These are phyloP conservation scores for Clausena lansium DNA, from an alignment of 345 rosid species.

Conservation along the genomic window DNA sequence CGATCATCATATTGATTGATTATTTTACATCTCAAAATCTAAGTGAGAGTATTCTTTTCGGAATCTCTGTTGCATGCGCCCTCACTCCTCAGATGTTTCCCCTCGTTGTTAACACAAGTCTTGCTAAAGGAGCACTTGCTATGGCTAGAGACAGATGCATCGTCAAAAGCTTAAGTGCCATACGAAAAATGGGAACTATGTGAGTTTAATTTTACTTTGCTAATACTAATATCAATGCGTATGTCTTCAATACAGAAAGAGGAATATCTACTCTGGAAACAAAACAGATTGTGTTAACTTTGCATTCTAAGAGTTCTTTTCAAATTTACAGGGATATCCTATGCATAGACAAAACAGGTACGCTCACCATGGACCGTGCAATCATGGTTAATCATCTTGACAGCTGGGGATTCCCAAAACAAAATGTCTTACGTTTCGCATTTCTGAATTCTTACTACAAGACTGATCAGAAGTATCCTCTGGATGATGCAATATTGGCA, in stretches of 20 bases:
- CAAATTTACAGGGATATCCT: conserved; percentile 48
- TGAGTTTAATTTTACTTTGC: conserved; percentile 28
- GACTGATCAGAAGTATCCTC: conserved; percentile 74
- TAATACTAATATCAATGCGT: not conserved
- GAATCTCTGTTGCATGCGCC: conserved; percentile 65
- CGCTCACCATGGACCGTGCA: conserved; percentile 68
- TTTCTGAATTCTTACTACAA: conserved; percentile 72
- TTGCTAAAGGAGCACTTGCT: conserved; percentile 73
- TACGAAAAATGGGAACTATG: conserved; percentile 78
- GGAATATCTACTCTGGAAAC: not conserved
- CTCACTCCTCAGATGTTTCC: conserved; percentile 86
- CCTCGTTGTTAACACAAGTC: conserved; percentile 63
- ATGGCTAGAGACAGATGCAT: conserved; percentile 79
- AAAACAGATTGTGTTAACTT: not conserved
- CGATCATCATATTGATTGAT: conserved; percentile 39
- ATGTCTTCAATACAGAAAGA: not conserved
- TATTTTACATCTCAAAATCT: conserved; percentile 28
- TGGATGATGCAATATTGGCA: conserved; percentile 72
- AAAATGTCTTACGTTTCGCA: conserved; percentile 56
- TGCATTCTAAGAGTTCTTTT: not conserved
- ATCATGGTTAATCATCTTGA: conserved; percentile 57
- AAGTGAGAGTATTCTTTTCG: conserved; percentile 57
- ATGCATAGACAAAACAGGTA: conserved; percentile 80
- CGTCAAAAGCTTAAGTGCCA: conserved; percentile 61
- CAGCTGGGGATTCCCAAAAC: conserved; percentile 43